A percentile compares a stretch with the other conserved stretches of the same genome.
Conservation (phyloP, 768 basidiomycete genomes). For the Naganishia friedmannii region DNA sequence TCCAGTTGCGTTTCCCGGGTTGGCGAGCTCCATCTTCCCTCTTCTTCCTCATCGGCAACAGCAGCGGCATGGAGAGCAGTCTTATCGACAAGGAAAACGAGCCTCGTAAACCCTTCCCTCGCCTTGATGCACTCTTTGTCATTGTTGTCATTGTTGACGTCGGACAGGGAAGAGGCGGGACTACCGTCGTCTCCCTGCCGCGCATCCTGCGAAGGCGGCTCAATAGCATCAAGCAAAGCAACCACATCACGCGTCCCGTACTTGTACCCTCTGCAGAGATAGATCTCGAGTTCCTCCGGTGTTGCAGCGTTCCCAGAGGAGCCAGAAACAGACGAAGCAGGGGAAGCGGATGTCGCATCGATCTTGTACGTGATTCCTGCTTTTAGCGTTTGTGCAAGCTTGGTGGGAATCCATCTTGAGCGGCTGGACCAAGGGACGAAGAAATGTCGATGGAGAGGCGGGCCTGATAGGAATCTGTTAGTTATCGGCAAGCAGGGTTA, state of each 20-base stretch:
- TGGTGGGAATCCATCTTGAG: background rate
- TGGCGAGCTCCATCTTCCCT: too few species aligned
- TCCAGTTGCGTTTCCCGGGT: too few species aligned
- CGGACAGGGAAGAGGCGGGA: too few species aligned
- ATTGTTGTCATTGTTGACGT: too few species aligned
- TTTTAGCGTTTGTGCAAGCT: constrained; percentile 3
- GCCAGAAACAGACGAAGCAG: too few species aligned
- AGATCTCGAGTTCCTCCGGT: constrained; percentile 6
- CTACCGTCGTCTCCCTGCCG: background rate
- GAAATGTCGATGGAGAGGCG: constrained; percentile 19
- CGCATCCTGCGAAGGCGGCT: constrained; percentile 12
- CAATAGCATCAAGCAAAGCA: constrained; percentile 7
- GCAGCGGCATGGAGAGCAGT: too few species aligned
- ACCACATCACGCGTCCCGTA: constrained; percentile 14
- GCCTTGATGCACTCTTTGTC: too few species aligned
- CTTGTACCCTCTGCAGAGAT: background rate
- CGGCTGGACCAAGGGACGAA: constrained; percentile 13
- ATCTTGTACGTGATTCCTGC: constrained; percentile 22
- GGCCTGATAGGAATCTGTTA: constrained; percentile 5
- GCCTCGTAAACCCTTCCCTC: background rate
- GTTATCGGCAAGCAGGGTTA: background rate
- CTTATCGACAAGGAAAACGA: constrained; percentile 3
- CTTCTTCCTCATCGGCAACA: too few species aligned
- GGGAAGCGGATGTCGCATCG: background rate
- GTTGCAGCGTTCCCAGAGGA: too few species aligned